phyloP scores from a whole-genome alignment of 257 asterid species.

The Pogostemon cablin region DNA sequence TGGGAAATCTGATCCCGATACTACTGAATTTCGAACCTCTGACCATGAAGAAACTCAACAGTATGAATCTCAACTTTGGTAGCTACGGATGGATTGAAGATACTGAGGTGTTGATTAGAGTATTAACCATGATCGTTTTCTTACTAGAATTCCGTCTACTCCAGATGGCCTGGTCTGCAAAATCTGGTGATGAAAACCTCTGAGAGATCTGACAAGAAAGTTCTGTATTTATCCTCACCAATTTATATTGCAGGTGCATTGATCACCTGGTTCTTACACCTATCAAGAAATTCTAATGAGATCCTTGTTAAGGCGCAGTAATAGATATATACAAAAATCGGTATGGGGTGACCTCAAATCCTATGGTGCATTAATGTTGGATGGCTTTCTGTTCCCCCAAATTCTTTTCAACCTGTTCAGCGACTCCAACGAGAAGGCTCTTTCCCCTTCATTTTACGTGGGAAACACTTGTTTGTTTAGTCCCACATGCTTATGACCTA shows the following conservation, averaged over 20 bases:
- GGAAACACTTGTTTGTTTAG: slow-evolving; percentile 74
- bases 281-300: slow-evolving; percentile 45
- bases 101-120: slow-evolving; percentile 82
- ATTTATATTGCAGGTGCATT: slow-evolving; percentile 68
- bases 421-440: slow-evolving; percentile 59
- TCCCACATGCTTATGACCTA: slow-evolving; percentile 83
- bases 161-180: slow-evolving; percentile 79
- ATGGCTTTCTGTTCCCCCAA: slow-evolving; percentile 85
- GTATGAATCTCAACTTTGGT: slow-evolving; percentile 59
- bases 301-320: slow-evolving; percentile 23
- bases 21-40: slow-evolving; percentile 85
- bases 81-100: slow-evolving; percentile 82
- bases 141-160: slow-evolving; percentile 78
- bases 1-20: slow-evolving; percentile 78
- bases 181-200: slow-evolving; percentile 49
- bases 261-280: slow-evolving; percentile 66
- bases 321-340: slow-evolving; percentile 34
- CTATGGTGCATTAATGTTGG: slow-evolving; percentile 68
- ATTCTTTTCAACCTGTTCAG: slow-evolving; percentile 64
- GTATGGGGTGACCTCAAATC: slow-evolving; percentile 76
- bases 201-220: slow-evolving; percentile 79
- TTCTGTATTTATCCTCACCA: slow-evolving; percentile 63
- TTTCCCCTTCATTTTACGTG: slow-evolving; percentile 59
- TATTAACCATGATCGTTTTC: slow-evolving; percentile 89
- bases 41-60: slow-evolving; percentile 51